phyloP scores from a whole-genome alignment of 2,329 filamentous ascomycete genomes.

The Pseudogymnoascus sp. region DNA sequence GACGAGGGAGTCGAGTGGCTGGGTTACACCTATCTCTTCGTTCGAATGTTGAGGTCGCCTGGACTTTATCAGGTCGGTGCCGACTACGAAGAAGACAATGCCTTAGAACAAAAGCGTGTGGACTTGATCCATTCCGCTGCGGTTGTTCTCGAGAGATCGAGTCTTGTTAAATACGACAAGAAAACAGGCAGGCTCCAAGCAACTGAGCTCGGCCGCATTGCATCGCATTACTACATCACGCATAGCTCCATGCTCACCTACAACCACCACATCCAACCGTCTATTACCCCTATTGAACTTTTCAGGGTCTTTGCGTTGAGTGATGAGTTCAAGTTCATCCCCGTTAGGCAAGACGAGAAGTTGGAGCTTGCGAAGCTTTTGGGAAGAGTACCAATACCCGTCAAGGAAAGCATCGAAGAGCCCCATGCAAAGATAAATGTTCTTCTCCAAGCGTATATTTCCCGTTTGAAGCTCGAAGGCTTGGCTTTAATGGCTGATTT shows the following conservation, averaged over 20 bases:
- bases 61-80: conserved; percentile 91
- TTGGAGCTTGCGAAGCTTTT: conserved; percentile 89
- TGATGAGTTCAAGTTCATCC: conserved; percentile 98
- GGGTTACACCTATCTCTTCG: conserved; percentile 95
- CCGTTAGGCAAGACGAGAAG: conserved; percentile 95
- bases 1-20: conserved; percentile 99
- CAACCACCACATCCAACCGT: conserved; percentile 88
- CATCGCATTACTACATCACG: conserved; percentile 97
- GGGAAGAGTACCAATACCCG: conserved; percentile 82
- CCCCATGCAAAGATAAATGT: conserved; percentile 98
- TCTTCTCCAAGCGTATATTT: conserved; percentile 92
- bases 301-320: conserved; percentile 95
- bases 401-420: conserved; percentile 97
- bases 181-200: conserved; percentile 81
- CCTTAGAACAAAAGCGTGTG: conserved; percentile 93
- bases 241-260: conserved; percentile 96
- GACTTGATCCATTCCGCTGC: conserved; percentile 94
- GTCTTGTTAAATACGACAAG: conserved; percentile 90
- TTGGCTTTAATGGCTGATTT: conserved; percentile 96
- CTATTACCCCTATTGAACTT: conserved; percentile 86
- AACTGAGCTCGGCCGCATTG: conserved; percentile 89
- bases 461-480: conserved; percentile 85
- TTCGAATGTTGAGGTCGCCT: conserved; percentile 93
- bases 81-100: conserved; percentile 88
- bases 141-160: conserved; percentile 75